Conservation (phyloP, 2,329 filamentous ascomycete genomes). For the Exophiala sp. region DNA sequence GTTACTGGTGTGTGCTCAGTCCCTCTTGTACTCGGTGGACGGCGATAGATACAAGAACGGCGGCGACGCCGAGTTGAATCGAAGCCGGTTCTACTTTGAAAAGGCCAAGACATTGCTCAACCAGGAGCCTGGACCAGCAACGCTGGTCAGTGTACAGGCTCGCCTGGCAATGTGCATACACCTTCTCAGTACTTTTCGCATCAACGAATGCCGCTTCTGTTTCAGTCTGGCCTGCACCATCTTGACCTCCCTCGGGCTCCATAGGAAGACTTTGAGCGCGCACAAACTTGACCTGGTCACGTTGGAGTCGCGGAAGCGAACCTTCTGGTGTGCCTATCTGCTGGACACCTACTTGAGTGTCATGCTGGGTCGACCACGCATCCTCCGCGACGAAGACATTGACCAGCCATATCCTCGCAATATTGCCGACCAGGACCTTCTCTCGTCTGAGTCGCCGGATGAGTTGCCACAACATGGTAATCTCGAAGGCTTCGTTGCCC, state of each 20-base stretch:
- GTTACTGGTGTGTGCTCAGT: slow-evolving; percentile 31
- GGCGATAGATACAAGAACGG: slow-evolving; percentile 17
- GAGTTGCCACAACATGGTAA: slow-evolving; percentile 31
- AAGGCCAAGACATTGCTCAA: slow-evolving; percentile 24
- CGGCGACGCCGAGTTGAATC: slow-evolving; percentile 15
- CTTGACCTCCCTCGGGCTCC: slow-evolving; percentile 42
- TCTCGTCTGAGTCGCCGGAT: slow-evolving; percentile 36
- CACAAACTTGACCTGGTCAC: slow-evolving; percentile 34
- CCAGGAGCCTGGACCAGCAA: slow-evolving; percentile 45
- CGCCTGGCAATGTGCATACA: slow-evolving; percentile 50
- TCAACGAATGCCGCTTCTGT: slow-evolving; percentile 51
- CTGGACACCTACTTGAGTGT: slow-evolving; percentile 59
- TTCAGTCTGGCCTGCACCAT: slow-evolving; percentile 43
- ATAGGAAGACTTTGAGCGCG: slow-evolving; percentile 33
- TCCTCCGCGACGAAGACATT: slow-evolving; percentile 59
- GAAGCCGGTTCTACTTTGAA: slow-evolving; percentile 21
- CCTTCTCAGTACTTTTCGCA: slow-evolving; percentile 49
- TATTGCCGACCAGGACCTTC: slow-evolving; percentile 55
- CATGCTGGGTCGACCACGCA: slow-evolving; percentile 55
- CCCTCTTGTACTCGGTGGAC: slow-evolving; percentile 21
- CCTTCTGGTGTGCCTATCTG: slow-evolving; percentile 60
- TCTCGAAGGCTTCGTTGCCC: slow-evolving; percentile 26
- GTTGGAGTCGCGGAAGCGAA: slow-evolving; percentile 51
- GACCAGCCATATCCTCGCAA: slow-evolving; percentile 54
- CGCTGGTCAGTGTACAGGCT: slow-evolving; percentile 49